Evolutionary conservation across 176 grass and related monocot genomes (phyloP).

Genomic region (Avena sativa): DNA sequence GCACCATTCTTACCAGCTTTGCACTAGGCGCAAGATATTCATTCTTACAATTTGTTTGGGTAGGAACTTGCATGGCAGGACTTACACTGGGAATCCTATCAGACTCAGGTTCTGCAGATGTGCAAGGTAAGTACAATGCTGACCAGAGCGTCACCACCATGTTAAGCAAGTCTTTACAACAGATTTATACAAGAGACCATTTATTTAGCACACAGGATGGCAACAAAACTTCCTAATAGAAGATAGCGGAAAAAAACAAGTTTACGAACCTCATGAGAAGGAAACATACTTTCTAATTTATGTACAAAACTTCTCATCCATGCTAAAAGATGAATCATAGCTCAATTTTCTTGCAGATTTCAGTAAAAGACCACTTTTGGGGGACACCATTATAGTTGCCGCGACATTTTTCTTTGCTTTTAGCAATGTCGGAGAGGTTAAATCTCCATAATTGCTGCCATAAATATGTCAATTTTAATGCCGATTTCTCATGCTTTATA

Average conservation of each 20-base stretch:
- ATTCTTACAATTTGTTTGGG: constrained; percentile 54
- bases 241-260: neutral
- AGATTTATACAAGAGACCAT: neutral
- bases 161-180: neutral
- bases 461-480: neutral
- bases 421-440: constrained; percentile 62
- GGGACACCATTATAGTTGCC: constrained; percentile 49
- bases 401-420: constrained; percentile 56
- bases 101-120: constrained; percentile 31
- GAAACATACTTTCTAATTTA: neutral
- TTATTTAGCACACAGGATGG: neutral
- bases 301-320: neutral
- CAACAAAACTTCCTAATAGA: neutral
- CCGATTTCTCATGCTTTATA: constrained; percentile 2
- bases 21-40: constrained; percentile 55
- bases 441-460: neutral
- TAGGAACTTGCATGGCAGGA: constrained; percentile 48
- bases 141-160: neutral
- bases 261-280: neutral
- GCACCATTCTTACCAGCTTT: constrained; percentile 55
- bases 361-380: constrained; percentile 48
- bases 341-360: constrained; percentile 30
- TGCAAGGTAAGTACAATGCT: constrained; percentile 10
- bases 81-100: constrained; percentile 49
- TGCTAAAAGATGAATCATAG: neutral